These are phyloP conservation scores for Diaporthe ilicicola DNA, from an alignment of 2,329 filamentous ascomycete species.

Conservation along the genomic window DNA sequence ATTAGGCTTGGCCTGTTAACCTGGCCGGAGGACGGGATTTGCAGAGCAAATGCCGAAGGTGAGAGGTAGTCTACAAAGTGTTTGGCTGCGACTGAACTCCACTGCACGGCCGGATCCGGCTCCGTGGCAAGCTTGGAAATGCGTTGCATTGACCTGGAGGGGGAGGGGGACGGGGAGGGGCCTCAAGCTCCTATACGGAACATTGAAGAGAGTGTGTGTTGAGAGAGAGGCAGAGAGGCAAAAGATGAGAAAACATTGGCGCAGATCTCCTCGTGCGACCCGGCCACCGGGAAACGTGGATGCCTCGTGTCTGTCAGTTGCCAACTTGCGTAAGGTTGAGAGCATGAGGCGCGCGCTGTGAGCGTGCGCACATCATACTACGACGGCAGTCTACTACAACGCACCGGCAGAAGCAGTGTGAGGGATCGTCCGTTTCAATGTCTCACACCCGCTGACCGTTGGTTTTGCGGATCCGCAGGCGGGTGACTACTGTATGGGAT, in stretches of 20 bases:
- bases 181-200: too few species aligned
- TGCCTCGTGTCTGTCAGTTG: conserved; percentile 26
- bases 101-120: conserved; percentile 11
- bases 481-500: neutral
- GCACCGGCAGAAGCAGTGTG: neutral
- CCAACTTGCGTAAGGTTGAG: conserved; percentile 17
- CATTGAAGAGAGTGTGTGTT: too few species aligned
- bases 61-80: neutral
- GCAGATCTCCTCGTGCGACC: conserved; percentile 6
- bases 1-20: conserved; percentile 6
- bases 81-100: neutral
- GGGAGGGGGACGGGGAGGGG: neutral
- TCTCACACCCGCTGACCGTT: conserved; percentile 11
- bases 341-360: neutral
- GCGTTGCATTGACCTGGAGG: neutral
- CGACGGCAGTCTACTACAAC: too few species aligned
- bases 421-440: neutral
- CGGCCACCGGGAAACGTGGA: conserved; percentile 10
- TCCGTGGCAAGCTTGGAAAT: neutral
- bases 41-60: conserved; percentile 8
- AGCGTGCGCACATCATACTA: neutral
- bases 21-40: conserved; percentile 11
- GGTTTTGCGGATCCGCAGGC: conserved; percentile 25
- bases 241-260: neutral
- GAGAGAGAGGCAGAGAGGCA: neutral